Conservation (phyloP, 352 stramenopile species). For the Globisporangium alternatum region DNA sequence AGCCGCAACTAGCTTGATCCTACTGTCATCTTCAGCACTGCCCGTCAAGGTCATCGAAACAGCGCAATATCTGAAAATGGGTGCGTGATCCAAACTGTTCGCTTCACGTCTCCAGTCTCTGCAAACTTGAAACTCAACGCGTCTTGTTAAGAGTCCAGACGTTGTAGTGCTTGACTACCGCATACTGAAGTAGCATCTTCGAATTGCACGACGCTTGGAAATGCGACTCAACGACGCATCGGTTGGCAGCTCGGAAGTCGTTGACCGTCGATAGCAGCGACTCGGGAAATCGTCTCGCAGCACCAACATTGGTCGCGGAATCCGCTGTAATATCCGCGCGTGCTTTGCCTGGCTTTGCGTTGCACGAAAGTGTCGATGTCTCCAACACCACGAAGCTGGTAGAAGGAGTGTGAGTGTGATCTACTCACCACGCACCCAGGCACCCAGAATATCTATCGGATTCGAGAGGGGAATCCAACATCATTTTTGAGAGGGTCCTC, state of each 20-base stretch:
- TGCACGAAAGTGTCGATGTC: neutral
- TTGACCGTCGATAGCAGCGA: neutral
- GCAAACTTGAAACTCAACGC: neutral
- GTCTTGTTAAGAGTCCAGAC: neutral
- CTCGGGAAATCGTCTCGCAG: neutral
- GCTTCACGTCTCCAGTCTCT: neutral
- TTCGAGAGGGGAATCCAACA: neutral
- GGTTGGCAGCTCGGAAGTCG: neutral
- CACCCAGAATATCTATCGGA: no score
- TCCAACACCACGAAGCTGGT: neutral
- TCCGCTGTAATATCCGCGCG: no score
- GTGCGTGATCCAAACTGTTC: neutral
- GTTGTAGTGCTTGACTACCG: neutral
- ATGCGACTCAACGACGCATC: neutral
- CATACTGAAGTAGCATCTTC: neutral
- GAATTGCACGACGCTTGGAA: neutral
- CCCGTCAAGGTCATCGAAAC: neutral
- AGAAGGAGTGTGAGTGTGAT: no score
- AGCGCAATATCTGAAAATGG: neutral
- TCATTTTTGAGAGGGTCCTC: slow-evolving; percentile 1
- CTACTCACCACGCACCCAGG: no score
- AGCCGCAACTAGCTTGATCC: neutral
- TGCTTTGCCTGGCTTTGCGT: neutral
- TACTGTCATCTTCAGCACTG: neutral
- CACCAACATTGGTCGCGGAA: no score